Evolutionary conservation across 202 grass and related monocot species (phyloP).

Genomic region (Musa balbisiana): DNA sequence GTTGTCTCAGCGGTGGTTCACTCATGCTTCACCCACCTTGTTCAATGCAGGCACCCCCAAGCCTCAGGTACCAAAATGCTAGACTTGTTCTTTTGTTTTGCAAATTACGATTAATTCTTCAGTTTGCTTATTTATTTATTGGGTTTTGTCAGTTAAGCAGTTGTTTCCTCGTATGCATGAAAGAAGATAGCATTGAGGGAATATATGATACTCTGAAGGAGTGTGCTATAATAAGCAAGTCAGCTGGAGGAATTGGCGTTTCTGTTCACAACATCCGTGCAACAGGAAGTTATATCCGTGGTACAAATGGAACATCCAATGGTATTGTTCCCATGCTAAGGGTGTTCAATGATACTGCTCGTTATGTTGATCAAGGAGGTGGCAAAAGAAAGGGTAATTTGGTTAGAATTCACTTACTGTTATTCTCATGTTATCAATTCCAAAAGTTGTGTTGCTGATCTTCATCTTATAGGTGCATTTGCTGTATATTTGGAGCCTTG

Average conservation of each 20-base stretch:
- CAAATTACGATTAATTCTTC: not conserved
- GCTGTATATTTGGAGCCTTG: constrained; percentile 91
- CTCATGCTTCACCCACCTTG: constrained; percentile 85
- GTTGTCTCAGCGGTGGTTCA: constrained; percentile 98
- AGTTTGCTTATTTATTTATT: not conserved
- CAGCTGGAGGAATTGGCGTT: constrained; percentile 88
- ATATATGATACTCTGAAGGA: constrained; percentile 97
- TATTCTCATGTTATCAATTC: not conserved
- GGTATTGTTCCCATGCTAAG: constrained; percentile 93
- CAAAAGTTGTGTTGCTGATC: not conserved
- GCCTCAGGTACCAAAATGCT: constrained; percentile 42
- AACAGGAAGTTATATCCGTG: constrained; percentile 82
- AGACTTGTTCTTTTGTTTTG: not conserved
- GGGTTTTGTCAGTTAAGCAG: constrained; percentile 60
- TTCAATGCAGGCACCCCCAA: constrained; percentile 88
- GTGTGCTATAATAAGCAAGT: constrained; percentile 93
- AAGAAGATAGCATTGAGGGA: constrained; percentile 94
- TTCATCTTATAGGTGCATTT: constrained; percentile 55
- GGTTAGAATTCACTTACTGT: not conserved
- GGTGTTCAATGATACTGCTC: constrained; percentile 93
- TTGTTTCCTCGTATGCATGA: constrained; percentile 97
- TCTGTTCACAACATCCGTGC: constrained; percentile 85
- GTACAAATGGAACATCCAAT: constrained; percentile 82
- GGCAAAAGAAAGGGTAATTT: constrained; percentile 88
- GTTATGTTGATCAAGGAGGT: constrained; percentile 94